A percentile compares a stretch with the other conserved stretches of the same genome.
Conservation (phyloP, 2,329 filamentous ascomycete species). For the Arachnopeziza araneosa region DNA sequence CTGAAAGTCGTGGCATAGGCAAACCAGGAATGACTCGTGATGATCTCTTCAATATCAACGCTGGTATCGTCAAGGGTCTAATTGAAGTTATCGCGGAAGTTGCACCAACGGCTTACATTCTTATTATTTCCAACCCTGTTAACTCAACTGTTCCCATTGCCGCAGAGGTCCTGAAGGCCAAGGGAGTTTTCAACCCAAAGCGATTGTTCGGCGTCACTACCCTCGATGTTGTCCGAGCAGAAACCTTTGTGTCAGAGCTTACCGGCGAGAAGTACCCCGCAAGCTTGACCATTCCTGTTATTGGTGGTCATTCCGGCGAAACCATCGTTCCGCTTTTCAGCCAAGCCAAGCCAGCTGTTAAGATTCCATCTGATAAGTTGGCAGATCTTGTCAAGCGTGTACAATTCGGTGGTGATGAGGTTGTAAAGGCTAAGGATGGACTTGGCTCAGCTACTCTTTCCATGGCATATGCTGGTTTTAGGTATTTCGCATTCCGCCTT, state of each 20-base stretch:
- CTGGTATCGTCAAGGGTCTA: slow-evolving; percentile 91
- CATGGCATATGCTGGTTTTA: slow-evolving; percentile 94
- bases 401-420: slow-evolving; percentile 96
- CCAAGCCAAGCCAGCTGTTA: slow-evolving; percentile 73
- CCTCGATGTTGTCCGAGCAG: slow-evolving; percentile 94
- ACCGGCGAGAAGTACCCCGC: slow-evolving; percentile 76
- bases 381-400: slow-evolving; percentile 89
- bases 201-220: slow-evolving; percentile 98
- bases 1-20: slow-evolving; percentile 46
- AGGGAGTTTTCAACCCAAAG: slow-evolving; percentile 89
- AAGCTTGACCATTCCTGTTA: slow-evolving; percentile 81
- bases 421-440: slow-evolving; percentile 91
- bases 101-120: slow-evolving; percentile 86
- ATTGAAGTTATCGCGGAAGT: slow-evolving; percentile 83
- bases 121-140: slow-evolving; percentile 98
- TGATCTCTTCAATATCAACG: slow-evolving; percentile 99
- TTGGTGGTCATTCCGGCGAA: slow-evolving; percentile 95
- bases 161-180: slow-evolving; percentile 91
- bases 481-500: slow-evolving; percentile 44
- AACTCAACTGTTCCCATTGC: slow-evolving; percentile 98
- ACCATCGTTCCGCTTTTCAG: slow-evolving; percentile 98
- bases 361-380: slow-evolving; percentile 84
- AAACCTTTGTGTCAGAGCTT: slow-evolving; percentile 90
- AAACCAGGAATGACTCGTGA: slow-evolving; percentile 99
- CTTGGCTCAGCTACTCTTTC: slow-evolving; percentile 85